A percentile compares a stretch with the other conserved stretches of the same genome.
Evolutionary conservation across 371 early-diverging fungal species (phyloP).

Genomic region (Mucor piriformis): DNA sequence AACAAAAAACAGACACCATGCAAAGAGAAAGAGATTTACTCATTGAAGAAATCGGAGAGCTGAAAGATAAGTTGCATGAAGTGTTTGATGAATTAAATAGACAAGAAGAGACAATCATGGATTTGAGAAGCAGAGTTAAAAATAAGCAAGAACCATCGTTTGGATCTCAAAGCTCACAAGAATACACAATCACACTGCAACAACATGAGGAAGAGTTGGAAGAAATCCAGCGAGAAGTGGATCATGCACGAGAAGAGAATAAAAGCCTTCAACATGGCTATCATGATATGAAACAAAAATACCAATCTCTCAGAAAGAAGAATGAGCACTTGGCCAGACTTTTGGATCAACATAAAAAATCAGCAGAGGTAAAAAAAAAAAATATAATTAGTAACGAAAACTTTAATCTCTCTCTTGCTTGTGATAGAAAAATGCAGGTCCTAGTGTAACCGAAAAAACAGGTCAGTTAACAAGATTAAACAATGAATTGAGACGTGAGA

Average conservation of each 20-base stretch:
- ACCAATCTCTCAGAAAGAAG: conserved; percentile 14
- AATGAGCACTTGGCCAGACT: conserved; percentile 24
- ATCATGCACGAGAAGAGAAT: conserved; percentile 8
- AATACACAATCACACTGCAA: no score
- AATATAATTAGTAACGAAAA: neutral
- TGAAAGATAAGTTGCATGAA: conserved; percentile 19
- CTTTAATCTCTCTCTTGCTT: neutral
- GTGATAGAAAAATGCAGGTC: neutral
- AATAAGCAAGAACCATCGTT: neutral
- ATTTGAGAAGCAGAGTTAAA: conserved; percentile 9
- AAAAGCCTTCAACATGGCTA: no score
- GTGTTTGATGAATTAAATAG: conserved; percentile 20
- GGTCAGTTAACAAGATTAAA: conserved; percentile 25
- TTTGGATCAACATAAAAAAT: conserved; percentile 22
- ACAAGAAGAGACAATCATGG: conserved; percentile 22
- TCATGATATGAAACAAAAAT: conserved; percentile 28
- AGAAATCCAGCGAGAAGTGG: conserved; percentile 27
- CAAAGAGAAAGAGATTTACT: conserved; percentile 36
- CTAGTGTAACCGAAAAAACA: neutral
- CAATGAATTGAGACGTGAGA: conserved; percentile 22
- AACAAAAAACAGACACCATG: conserved; percentile 36
- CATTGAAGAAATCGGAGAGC: conserved; percentile 40
- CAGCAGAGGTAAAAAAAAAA: conserved; percentile 27
- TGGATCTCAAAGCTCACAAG: no score
- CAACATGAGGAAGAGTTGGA: conserved; percentile 15